Conservation (phyloP, 345 rosid species). For the Kandelia obovata region DNA sequence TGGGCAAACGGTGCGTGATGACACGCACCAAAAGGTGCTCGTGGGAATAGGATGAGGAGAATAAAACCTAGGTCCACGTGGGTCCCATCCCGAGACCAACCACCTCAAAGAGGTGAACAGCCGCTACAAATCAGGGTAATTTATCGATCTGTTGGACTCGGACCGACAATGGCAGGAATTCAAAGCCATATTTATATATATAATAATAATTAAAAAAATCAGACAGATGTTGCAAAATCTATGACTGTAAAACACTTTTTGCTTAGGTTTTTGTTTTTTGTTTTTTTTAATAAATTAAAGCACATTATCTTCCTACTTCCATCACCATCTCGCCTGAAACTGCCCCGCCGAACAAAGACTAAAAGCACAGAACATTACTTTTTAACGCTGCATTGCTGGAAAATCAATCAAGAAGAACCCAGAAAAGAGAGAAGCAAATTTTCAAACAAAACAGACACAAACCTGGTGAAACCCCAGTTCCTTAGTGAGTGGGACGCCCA, state of each 20-base stretch:
- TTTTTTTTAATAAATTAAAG: no score
- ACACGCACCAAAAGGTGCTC: conserved; percentile 20
- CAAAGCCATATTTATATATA: no score
- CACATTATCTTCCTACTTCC: neutral
- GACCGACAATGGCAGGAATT: neutral
- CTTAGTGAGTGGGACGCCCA: conserved; percentile 96
- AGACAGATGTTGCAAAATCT: no score
- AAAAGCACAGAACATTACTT: neutral
- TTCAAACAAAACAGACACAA: conserved; percentile 11
- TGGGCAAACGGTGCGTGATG: conserved; percentile 4
- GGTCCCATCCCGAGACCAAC: conserved; percentile 17
- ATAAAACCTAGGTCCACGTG: conserved; percentile 11
- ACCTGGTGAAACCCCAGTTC: conserved; percentile 99
- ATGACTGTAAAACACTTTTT: no score
- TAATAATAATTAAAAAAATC: no score
- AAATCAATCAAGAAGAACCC: neutral
- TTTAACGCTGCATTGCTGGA: neutral
- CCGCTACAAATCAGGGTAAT: neutral
- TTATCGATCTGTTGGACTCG: neutral
- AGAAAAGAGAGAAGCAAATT: neutral
- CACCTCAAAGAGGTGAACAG: conserved; percentile 2
- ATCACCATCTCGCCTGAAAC: conserved; percentile 2
- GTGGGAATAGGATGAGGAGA: neutral
- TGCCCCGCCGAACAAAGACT: neutral
- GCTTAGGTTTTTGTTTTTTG: no score